Conservation (phyloP, 2,329 filamentous ascomycete species). For the Talaromyces sp. region DNA sequence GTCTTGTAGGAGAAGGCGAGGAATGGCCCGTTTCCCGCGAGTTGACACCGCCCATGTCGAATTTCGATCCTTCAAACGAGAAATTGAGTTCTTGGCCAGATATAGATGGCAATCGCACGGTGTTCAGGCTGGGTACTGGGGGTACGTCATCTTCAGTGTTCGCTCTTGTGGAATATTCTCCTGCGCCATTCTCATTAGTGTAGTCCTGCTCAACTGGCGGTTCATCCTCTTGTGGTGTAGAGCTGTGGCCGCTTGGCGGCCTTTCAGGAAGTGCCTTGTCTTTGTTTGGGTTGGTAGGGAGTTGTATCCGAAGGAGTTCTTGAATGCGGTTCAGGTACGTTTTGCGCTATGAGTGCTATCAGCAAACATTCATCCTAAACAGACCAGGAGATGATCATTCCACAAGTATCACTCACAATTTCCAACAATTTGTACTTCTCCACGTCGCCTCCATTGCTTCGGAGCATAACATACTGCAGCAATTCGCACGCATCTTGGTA, state of each 20-base stretch:
- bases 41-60: background rate
- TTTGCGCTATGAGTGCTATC: conserved; percentile 59
- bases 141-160: background rate
- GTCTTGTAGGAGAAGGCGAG: conserved; percentile 68
- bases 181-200: background rate
- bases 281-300: conserved; percentile 48
- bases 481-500: conserved; percentile 89
- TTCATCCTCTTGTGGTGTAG: conserved; percentile 14
- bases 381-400: background rate
- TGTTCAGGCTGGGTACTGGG: background rate
- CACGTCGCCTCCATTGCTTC: conserved; percentile 82
- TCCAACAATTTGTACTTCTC: conserved; percentile 79
- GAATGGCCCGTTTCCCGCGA: conserved; percentile 51
- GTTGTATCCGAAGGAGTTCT: conserved; percentile 72
- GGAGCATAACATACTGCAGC: conserved; percentile 80
- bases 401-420: conserved; percentile 65
- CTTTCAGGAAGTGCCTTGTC: conserved; percentile 76
- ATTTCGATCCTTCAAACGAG: background rate
- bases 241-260: conserved; percentile 56
- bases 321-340: conserved; percentile 89
- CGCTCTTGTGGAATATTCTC: background rate
- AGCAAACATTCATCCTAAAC: conserved; percentile 15
- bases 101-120: conserved; percentile 5
- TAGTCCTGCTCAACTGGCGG: conserved; percentile 51
- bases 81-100: conserved; percentile 8